Base-by-base conservation (phyloP, 2,329 filamentous ascomycete genomes). In the Epichloe sp. region DNA sequence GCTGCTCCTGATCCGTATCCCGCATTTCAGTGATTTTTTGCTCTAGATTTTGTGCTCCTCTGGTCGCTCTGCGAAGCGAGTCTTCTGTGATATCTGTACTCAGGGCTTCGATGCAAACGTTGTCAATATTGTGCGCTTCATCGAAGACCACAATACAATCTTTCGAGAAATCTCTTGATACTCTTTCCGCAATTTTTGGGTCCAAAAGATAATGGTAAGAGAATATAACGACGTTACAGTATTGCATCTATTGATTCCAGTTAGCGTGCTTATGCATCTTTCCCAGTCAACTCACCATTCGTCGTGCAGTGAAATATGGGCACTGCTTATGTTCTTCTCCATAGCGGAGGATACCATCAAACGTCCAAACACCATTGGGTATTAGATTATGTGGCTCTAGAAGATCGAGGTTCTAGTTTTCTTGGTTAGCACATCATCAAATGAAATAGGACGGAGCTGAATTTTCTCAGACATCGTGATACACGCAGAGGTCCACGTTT, bases 131-230 rank as follows among this genome's bases (percentile, higher is more conserved):
- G 71, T 98, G 93, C 14, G 93, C 93, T 68, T 98, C 93, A 62
- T 98, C 93, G 57, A 98, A 98, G 3, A 98, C 93, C 19, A 98
- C 88, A 49, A 98, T 98, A 65, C 90, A 96, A 66, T 98, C 94
- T 60, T 96, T 96, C 0, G 93, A 96, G 11, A 98, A 79, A 62
- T 98, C 93, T 66, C 86, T 89, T 0, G 93, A 97, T 2, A 97
- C 90, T 52, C 91, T 72, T 64, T 98, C 93, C 12, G 93, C 93
- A 60, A 98, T 98, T 66, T 98, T 98, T 3, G 93, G 93, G 61
- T 98, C 94, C 15, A 98, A 79, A 3, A 98, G 79, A 63, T 98
- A 98, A 68, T 98, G 93, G 64, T 98, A 98, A 0, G 93, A 98
- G 71, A 98, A 98, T 58, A 98, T 98, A 62, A 98, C 96, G 63